Evolutionary conservation across 495 filamentous ascomycete genomes (phyloP).

Genomic region (Aspergillus diversus): DNA sequence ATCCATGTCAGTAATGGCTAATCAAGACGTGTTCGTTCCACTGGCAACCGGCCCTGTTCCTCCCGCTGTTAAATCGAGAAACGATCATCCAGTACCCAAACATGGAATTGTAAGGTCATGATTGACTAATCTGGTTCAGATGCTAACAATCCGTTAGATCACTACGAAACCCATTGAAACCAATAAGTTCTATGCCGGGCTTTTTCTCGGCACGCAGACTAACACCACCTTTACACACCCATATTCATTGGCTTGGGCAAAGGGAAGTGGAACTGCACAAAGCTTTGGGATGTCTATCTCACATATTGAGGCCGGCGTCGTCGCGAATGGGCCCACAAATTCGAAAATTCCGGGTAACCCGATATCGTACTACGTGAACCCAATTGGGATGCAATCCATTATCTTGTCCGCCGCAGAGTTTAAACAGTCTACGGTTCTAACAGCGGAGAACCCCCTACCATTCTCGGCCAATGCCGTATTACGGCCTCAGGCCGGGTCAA

Average conservation of each 20-base stretch:
- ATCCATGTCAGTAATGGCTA: slow-evolving; percentile 28
- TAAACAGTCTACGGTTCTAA: slow-evolving; percentile 58
- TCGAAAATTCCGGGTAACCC: slow-evolving; percentile 58
- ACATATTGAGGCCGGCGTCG: slow-evolving; percentile 67
- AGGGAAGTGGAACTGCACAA: slow-evolving; percentile 62
- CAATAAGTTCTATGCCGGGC: slow-evolving; percentile 93
- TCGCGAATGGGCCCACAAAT: slow-evolving; percentile 61
- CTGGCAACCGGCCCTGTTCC: slow-evolving; percentile 64
- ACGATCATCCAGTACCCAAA: slow-evolving; percentile 57
- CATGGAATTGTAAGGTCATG: slow-evolving; percentile 49
- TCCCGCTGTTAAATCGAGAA: slow-evolving; percentile 49
- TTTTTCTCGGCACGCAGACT: slow-evolving; percentile 77
- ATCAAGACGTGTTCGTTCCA: slow-evolving; percentile 58
- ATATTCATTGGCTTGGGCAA: slow-evolving; percentile 79
- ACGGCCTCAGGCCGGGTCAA: slow-evolving; percentile 51
- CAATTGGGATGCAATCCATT: slow-evolving; percentile 79
- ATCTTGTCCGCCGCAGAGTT: slow-evolving; percentile 80
- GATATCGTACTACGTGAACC: slow-evolving; percentile 74
- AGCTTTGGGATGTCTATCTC: slow-evolving; percentile 80
- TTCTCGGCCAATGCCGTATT: slow-evolving; percentile 78
- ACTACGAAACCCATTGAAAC: slow-evolving; percentile 65
- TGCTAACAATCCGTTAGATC: slow-evolving; percentile 29
- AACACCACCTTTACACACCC: slow-evolving; percentile 80
- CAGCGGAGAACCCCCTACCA: slow-evolving; percentile 62
- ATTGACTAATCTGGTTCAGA: slow-evolving; percentile 22